phyloP scores from a whole-genome alignment of 352 stramenopile species.

The Globisporangium paddicum region DNA sequence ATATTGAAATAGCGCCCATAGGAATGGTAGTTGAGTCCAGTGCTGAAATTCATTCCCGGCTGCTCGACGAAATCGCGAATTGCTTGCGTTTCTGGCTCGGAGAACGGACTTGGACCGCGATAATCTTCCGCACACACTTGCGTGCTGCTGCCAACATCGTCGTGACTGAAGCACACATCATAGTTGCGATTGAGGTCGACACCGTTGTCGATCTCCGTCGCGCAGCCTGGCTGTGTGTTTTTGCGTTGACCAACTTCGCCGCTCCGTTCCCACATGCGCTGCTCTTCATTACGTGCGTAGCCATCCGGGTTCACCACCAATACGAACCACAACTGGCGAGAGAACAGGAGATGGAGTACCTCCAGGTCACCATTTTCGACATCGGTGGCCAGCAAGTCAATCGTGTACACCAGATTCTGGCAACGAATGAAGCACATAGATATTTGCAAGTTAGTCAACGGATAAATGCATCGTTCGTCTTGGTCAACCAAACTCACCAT shows the following conservation, averaged over 20 bases:
- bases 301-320: constrained; percentile 81
- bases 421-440: background rate
- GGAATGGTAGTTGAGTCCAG: constrained; percentile 81
- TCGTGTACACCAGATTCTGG: constrained; percentile 78
- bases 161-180: constrained; percentile 65
- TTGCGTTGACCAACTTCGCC: constrained; percentile 57
- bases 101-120: constrained; percentile 60
- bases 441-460: background rate
- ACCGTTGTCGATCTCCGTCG: constrained; percentile 31
- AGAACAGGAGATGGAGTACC: constrained; percentile 44
- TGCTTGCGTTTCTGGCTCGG: constrained; percentile 74
- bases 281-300: constrained; percentile 70
- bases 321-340: constrained; percentile 82
- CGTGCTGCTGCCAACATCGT: constrained; percentile 59
- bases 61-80: constrained; percentile 65
- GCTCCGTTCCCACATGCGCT: constrained; percentile 43
- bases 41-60: constrained; percentile 40
- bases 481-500: constrained; percentile 41
- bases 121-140: constrained; percentile 74
- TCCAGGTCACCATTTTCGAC: constrained; percentile 53
- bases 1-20: constrained; percentile 84
- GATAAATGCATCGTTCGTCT: background rate
- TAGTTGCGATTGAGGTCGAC: constrained; percentile 88
- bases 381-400: constrained; percentile 65
- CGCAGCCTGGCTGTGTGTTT: constrained; percentile 43